These are phyloP conservation scores for Exobasidium cylindrosporum DNA, from an alignment of 1,284 basidiomycete genomes.

Conservation along the genomic window DNA sequence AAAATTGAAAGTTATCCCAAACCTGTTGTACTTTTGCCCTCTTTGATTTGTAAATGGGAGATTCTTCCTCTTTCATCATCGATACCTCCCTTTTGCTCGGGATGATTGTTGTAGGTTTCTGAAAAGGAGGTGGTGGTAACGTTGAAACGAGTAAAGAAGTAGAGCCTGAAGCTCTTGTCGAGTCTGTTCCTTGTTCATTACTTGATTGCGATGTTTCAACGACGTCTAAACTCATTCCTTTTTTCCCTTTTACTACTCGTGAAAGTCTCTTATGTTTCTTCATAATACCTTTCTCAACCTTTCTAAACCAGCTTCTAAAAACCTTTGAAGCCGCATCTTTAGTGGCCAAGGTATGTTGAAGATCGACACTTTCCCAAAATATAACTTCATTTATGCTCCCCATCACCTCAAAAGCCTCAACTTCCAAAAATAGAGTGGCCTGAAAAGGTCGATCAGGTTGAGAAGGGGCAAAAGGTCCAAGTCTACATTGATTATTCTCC, in stretches of 20 bases:
- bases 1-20: not conserved
- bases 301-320: not conserved
- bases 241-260: not conserved
- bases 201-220: not conserved
- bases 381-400: constrained; percentile 7
- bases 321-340: not conserved
- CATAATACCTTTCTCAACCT: not conserved
- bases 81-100: not conserved
- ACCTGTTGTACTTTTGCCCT: too few relatives aligned
- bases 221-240: not conserved
- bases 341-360: not conserved
- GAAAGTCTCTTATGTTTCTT: not conserved
- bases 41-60: not conserved
- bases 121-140: not conserved
- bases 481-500: not conserved
- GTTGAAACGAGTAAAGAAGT: not conserved
- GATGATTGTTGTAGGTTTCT: not conserved
- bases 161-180: not conserved
- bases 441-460: not conserved
- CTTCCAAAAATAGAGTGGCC: not conserved
- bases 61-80: not conserved
- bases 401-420: not conserved
- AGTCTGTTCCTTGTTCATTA: not conserved
- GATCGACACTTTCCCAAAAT: constrained; percentile 3
- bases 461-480: constrained; percentile 2